Conservation (phyloP, 306 rosid genomes). For the Trichosanthes truncata region DNA sequence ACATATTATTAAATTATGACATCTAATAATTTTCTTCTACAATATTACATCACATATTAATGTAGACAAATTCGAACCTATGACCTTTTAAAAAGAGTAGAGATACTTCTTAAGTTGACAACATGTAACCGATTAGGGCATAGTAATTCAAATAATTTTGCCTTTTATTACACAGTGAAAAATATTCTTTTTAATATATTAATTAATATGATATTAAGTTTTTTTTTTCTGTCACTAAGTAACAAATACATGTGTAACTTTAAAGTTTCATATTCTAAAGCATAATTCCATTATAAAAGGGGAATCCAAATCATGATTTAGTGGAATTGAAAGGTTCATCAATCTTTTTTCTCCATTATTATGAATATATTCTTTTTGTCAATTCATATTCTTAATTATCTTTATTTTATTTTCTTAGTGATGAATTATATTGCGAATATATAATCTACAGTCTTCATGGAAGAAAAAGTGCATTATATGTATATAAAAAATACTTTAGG, state of each 20-base stretch:
- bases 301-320: constrained; percentile 7
- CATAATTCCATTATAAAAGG: background rate
- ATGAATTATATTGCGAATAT: background rate
- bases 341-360: constrained; percentile 7
- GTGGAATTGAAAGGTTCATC: constrained; percentile 7
- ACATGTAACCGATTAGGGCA: background rate
- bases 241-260: constrained; percentile 3
- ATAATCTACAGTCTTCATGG: background rate
- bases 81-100: no score
- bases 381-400: background rate
- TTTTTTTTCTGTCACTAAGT: background rate
- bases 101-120: background rate
- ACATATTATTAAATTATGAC: background rate
- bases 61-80: no score
- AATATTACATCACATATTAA: background rate
- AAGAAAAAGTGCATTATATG: background rate
- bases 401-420: constrained; percentile 1
- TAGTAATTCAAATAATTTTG: background rate
- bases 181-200: background rate
- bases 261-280: constrained; percentile 11
- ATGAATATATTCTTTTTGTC: constrained; percentile 8
- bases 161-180: background rate
- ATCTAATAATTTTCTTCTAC: background rate
- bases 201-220: background rate
- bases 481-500: background rate